Percentiles rank a stretch among this genome's conserved stretches.
These are phyloP conservation scores for Erodium maritimum DNA, from an alignment of 345 rosid species.

Conservation along the genomic window DNA sequence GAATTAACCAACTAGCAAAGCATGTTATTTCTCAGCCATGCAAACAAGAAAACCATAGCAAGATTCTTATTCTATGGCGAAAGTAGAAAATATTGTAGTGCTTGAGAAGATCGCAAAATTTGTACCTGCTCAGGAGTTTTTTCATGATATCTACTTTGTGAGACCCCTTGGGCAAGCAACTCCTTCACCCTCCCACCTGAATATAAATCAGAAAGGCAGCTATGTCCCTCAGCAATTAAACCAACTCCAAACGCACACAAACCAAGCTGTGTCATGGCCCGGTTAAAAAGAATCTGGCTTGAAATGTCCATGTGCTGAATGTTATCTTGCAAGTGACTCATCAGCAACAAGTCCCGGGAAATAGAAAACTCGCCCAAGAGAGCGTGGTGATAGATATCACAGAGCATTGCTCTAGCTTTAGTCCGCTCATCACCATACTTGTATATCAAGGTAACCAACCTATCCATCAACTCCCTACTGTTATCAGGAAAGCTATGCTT, in stretches of 20 bases:
- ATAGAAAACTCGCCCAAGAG: constrained; percentile 61
- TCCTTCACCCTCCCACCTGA: constrained; percentile 90
- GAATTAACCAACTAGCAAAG: neutral
- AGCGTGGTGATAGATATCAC: constrained; percentile 93
- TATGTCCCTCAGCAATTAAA: constrained; percentile 60
- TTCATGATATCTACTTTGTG: constrained; percentile 85
- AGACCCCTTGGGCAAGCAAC: constrained; percentile 94
- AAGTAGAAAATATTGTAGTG: neutral
- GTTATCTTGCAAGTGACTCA: constrained; percentile 92
- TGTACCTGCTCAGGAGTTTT: constrained; percentile 93
- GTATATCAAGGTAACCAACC: constrained; percentile 77
- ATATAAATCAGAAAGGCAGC: constrained; percentile 83
- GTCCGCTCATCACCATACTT: constrained; percentile 89
- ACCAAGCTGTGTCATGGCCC: constrained; percentile 96
- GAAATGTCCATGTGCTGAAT: constrained; percentile 85
- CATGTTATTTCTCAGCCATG: too few relatives aligned
- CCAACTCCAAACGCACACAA: constrained; percentile 85
- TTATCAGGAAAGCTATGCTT: constrained; percentile 79
- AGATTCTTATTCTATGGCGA: too few relatives aligned
- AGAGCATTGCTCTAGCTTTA: constrained; percentile 93
- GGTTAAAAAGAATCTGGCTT: constrained; percentile 84
- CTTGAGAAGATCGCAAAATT: too few relatives aligned
- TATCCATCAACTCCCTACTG: constrained; percentile 83
- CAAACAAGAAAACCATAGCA: too few relatives aligned
- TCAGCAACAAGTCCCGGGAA: constrained; percentile 69